Conservation (phyloP, 2,329 filamentous ascomycete species). For the Alternaria atra region DNA sequence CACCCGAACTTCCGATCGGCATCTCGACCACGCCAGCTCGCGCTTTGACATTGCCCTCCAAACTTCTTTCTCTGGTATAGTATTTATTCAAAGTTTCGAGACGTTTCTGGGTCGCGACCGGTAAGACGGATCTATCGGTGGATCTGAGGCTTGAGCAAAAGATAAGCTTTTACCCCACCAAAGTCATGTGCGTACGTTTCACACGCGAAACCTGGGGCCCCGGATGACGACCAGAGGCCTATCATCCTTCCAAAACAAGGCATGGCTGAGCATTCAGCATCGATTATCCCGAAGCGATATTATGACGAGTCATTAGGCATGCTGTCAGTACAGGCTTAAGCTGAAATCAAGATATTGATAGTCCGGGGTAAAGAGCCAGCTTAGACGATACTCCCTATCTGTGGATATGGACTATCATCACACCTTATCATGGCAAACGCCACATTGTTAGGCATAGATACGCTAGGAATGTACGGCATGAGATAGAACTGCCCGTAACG, state of each 20-base stretch:
- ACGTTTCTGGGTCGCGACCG: neutral
- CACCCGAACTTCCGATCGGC: neutral
- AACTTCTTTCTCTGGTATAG: slow-evolving; percentile 1
- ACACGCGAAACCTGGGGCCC: slow-evolving; percentile 2
- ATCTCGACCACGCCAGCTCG: neutral
- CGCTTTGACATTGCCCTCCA: neutral
- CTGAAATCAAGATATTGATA: neutral
- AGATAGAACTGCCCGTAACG: neutral
- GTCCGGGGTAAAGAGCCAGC: neutral
- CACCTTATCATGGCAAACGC: neutral
- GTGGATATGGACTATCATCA: neutral
- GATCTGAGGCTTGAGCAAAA: neutral
- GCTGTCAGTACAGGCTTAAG: neutral
- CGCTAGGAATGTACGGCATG: neutral
- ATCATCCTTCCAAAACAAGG: neutral
- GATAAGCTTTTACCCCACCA: neutral
- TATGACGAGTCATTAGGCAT: neutral
- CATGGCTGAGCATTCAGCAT: neutral
- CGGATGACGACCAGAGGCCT: neutral
- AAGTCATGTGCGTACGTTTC: neutral
- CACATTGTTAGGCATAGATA: neutral
- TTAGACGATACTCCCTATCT: neutral
- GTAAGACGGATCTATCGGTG: neutral
- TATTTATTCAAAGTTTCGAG: neutral
- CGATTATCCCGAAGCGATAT: neutral